These are phyloP conservation scores for Nosema granulosis DNA, from an alignment of 371 early-diverging fungal species.

Conservation along the genomic window DNA sequence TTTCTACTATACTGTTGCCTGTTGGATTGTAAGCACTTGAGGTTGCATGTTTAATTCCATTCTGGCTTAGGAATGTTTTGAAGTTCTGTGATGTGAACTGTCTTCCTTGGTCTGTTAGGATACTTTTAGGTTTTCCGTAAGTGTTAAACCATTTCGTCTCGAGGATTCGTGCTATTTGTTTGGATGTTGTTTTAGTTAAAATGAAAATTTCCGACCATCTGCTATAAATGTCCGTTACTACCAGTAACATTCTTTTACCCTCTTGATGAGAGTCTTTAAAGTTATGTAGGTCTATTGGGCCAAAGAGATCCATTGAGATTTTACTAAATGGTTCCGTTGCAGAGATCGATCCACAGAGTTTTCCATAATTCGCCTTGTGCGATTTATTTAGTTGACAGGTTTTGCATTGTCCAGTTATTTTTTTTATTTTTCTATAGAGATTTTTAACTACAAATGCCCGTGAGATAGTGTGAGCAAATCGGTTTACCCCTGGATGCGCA, in stretches of 20 bases:
- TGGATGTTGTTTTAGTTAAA: neutral
- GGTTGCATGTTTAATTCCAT: neutral
- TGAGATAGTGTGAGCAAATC: neutral
- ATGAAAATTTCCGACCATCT: neutral
- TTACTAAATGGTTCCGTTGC: neutral
- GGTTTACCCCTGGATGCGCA: no score
- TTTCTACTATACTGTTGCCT: constrained; percentile 17
- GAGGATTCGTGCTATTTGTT: neutral
- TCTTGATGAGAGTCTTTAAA: neutral
- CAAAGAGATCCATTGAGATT: neutral
- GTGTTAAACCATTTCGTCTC: neutral
- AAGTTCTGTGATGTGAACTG: neutral
- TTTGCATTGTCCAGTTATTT: neutral
- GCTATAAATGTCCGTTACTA: neutral
- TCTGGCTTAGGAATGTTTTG: neutral
- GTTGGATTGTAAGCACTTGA: constrained; percentile 10
- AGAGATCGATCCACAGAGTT: neutral
- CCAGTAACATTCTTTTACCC: neutral
- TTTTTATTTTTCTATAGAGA: no score
- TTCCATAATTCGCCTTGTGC: neutral
- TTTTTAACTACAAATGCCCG: no score
- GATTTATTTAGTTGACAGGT: neutral
- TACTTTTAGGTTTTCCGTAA: neutral
- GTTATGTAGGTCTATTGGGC: neutral
- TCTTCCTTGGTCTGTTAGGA: constrained; percentile 13